A percentile compares a stretch with the other conserved stretches of the same genome.
phyloP scores from a whole-genome alignment of 1,284 basidiomycete genomes.

The Rhodotorula sp. region DNA sequence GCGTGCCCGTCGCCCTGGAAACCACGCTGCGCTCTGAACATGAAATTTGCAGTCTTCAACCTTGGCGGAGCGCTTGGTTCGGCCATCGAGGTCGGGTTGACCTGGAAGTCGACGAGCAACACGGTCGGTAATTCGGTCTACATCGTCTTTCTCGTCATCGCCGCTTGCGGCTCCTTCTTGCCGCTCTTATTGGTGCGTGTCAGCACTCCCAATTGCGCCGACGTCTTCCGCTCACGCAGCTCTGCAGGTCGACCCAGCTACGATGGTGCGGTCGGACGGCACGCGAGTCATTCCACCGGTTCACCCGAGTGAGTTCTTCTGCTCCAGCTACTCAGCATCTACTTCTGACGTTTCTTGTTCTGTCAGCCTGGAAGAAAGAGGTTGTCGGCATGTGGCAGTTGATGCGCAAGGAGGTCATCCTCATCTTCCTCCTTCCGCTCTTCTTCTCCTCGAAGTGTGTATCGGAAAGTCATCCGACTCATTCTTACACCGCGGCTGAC shows the following conservation, averaged over 20 bases:
- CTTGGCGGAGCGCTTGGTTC: conserved; percentile 65
- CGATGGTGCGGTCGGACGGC: conserved; percentile 42
- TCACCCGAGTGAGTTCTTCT: conserved; percentile 35
- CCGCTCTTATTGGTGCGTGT: conserved; percentile 23
- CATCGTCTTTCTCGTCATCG: conserved; percentile 41
- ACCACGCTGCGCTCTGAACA: no score
- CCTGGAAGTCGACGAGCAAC: conserved; percentile 46
- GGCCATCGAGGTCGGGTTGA: conserved; percentile 62
- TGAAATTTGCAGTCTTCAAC: conserved; percentile 59
- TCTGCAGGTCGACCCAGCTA: conserved; percentile 20
- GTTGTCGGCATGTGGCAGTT: conserved; percentile 36
- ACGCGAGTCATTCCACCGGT: conserved; percentile 38
- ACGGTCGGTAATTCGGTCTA: conserved; percentile 38
- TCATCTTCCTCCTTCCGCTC: conserved; percentile 43
- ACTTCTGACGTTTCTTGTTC: no score
- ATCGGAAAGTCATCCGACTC: neutral
- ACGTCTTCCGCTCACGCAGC: neutral
- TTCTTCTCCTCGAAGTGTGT: conserved; percentile 44
- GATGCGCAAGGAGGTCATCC: conserved; percentile 38
- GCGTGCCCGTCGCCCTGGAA: no score
- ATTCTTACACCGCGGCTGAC: neutral
- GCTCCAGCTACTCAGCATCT: neutral
- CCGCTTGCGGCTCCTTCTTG: conserved; percentile 22
- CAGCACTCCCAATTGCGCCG: neutral
- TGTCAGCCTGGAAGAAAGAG: conserved; percentile 39